phyloP scores from a whole-genome alignment of 768 basidiomycete genomes.

The Galerina sulciceps region DNA sequence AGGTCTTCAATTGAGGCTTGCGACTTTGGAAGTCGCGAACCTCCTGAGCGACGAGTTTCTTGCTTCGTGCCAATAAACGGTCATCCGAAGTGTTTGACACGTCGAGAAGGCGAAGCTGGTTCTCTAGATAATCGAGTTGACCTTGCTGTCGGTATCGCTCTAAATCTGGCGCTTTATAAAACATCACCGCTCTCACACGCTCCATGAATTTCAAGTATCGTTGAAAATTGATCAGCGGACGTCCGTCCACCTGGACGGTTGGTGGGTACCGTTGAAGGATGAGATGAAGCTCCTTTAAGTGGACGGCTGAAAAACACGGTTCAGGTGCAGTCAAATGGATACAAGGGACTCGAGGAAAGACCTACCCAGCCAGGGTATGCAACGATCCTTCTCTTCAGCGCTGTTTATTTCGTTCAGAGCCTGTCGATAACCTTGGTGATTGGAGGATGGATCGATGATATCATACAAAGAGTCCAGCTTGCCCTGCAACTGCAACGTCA shows the following conservation, averaged over 20 bases:
- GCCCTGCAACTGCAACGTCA: slow-evolving; percentile 30
- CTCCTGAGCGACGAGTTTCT: slow-evolving; percentile 32
- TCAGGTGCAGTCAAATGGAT: not conserved
- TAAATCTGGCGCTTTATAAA: slow-evolving; percentile 36
- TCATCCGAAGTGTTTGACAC: slow-evolving; percentile 32
- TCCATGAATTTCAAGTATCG: slow-evolving; percentile 43
- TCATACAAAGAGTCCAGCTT: slow-evolving; percentile 36
- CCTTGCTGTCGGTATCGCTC: slow-evolving; percentile 34
- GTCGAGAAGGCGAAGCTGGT: slow-evolving; percentile 36
- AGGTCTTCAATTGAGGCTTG: slow-evolving; percentile 14
- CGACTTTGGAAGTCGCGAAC: slow-evolving; percentile 17
- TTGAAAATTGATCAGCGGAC: slow-evolving; percentile 45
- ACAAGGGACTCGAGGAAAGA: not conserved
- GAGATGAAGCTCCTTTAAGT: slow-evolving; percentile 38
- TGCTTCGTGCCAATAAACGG: slow-evolving; percentile 37
- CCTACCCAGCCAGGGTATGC: slow-evolving; percentile 48
- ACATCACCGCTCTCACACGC: slow-evolving; percentile 35
- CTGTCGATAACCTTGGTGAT: slow-evolving; percentile 41
- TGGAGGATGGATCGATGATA: slow-evolving; percentile 35
- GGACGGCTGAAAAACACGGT: slow-evolving; percentile 33
- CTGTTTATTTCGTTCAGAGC: slow-evolving; percentile 30
- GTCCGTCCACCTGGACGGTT: slow-evolving; percentile 32
- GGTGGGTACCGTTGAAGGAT: slow-evolving; percentile 35
- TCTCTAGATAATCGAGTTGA: slow-evolving; percentile 45
- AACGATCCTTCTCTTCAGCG: slow-evolving; percentile 24